Base-by-base conservation (phyloP, 352 stramenopile genomes). In the Pythium plurisporium region DNA sequence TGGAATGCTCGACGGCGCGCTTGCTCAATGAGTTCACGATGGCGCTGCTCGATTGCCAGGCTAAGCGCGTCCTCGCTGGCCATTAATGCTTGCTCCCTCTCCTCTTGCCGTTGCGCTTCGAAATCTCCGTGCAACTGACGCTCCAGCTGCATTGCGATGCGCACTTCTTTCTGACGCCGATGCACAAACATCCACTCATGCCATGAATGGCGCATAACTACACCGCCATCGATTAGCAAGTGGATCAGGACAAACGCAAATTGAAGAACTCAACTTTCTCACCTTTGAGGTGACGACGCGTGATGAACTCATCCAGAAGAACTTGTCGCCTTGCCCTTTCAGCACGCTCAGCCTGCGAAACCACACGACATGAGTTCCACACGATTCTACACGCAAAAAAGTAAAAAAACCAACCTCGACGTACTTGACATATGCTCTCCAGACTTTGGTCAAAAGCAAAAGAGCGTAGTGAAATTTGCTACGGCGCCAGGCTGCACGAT, bases 61-160 rank as follows among this genome's bases (percentile, higher is more conserved):
- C 76, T 82, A 2, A 76, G 59, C 7, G 47, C 62, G 36, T 91
- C 78, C 59, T 91, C 81, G 5, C 67, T 14, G 14, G 64, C 53
- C 79, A 91, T 89, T 2, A 41, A 36, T 1, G 23, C 44, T 0
- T 36, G 3, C 19, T 89, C 81, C 3, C 20, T 27, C 29, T 73
- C 59, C 50, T 74, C 52, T 14, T 53, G 63, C 27, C 58, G 26
- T 7, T 70, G 58, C 25, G 73, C 48, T 15, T 60, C 44, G 20
- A 87, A 48, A 15, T 76, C 65, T 20, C 60, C 22, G 5, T 84
- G 74, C n/a, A 89, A 45, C 34, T 67, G 45, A 23, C 55, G 64
- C 20, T 81, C 59, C 1, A 77, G 72, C 23, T 67, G 51, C 40
- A 78, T 69, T 22, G 73, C 76, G 11, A 66, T 68, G 1, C 61